Conservation (phyloP, 371 early-diverging fungal genomes). For the Syncephalastrum racemosum region DNA sequence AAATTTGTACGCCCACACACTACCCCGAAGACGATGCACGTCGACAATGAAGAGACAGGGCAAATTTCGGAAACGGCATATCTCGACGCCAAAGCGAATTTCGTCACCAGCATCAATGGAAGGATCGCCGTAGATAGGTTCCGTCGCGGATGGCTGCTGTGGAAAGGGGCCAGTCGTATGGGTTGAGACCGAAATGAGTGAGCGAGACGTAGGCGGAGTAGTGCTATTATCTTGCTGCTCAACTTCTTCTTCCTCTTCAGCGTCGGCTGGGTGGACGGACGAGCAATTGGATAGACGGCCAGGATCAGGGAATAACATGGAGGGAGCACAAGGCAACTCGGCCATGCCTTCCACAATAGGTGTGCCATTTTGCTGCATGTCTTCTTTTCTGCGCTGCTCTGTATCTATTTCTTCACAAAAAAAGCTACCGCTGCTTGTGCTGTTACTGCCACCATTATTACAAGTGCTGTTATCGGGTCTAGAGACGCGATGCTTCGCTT, state of each 20-base stretch:
- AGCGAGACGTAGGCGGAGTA: background rate
- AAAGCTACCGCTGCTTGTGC: background rate
- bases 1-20: conserved; percentile 89
- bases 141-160: conserved; percentile 11
- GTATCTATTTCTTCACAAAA: background rate
- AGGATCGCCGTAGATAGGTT: conserved; percentile 91
- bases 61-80: conserved; percentile 86
- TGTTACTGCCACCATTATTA: background rate
- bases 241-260: background rate
- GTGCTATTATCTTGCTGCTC: background rate
- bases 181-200: conserved; percentile 7
- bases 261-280: background rate
- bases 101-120: conserved; percentile 82
- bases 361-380: background rate
- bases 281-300: conserved; percentile 12
- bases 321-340: background rate
- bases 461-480: background rate
- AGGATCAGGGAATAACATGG: conserved; percentile 12
- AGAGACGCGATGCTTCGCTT: background rate
- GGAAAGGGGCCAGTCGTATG: background rate
- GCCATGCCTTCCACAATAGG: background rate
- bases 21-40: conserved; percentile 83
- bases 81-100: conserved; percentile 78
- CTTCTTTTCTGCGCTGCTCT: background rate
- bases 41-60: conserved; percentile 84